Base-by-base conservation (phyloP, 2,329 filamentous ascomycete species). In the Talaromyces sp. region DNA sequence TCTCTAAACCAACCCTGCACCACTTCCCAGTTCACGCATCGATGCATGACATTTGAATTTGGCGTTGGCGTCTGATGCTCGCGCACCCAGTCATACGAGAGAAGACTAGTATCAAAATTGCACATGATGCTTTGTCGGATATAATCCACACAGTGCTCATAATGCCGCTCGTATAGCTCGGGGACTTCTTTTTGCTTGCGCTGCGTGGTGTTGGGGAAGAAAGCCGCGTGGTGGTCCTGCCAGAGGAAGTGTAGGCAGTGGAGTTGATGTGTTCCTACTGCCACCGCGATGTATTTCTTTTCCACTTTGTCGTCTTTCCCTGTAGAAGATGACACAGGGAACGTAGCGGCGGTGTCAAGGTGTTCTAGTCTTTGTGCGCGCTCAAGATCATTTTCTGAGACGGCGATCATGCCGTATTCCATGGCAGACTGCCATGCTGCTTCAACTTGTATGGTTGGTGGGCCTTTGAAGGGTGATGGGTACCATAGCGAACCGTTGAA, bases 111-210 rank as follows among this genome's bases (percentile, higher is more conserved):
- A 24, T 58, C 57, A 32, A 52, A 51, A 53, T 32, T 46, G 9
- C 57, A 58, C 57, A 58, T 58, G 21, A 58, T 51, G 21, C 32
- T 51, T 32, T 58, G 57, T 26, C 57, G 31, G 8, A 58, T 58
- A 29, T 50, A 52, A 35, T 58, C 57, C 26, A 58, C 49, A 19
- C 57, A 58, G 32, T 58, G 57, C 32, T 58, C 57, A 19, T 58
- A 58, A 58, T 58, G 57, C 13, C 35, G 46, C 32, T 58, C 57
- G 11, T 58, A 58, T 11, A 58, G 21, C 49, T 38, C 29, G 1
- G 57, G 57, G n/a, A 51, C 46, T 5, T 58, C 57, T 29, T 43
- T 53, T 24, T 55, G 29, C 50, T 58, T 58, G 29, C 49, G 49
- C 14, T 32, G 49, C 21, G 49, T 38, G 8, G 57, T 26, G 19